Evolutionary conservation across 306 rosid species (phyloP).

Genomic region (Gastrolobium bilobum): DNA sequence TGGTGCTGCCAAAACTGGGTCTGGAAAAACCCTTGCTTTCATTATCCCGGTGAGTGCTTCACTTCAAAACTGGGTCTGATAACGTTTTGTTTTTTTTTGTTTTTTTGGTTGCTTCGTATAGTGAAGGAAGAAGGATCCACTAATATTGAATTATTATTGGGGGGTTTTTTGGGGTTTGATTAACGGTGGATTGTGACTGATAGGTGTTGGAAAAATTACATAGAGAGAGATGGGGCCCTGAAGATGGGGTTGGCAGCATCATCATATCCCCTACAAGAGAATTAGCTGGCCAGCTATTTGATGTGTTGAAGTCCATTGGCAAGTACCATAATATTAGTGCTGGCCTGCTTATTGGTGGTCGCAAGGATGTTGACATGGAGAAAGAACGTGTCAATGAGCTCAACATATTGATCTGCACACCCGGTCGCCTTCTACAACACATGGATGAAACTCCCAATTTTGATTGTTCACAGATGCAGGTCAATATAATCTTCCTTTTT

Average conservation of each 20-base stretch:
- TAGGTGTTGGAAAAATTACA: slow-evolving; percentile 89
- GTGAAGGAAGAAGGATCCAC: not conserved
- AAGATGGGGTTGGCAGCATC: slow-evolving; percentile 92
- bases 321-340: slow-evolving; percentile 86
- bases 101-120: slow-evolving; percentile 12
- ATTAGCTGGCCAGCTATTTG: slow-evolving; percentile 81
- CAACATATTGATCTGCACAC: slow-evolving; percentile 91
- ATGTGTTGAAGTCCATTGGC: slow-evolving; percentile 75
- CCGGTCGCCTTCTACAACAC: slow-evolving; percentile 94
- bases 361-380: slow-evolving; percentile 76
- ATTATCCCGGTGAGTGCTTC: slow-evolving; percentile 76
- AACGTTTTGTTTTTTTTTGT: not conserved
- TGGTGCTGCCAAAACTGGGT: slow-evolving; percentile 95
- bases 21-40: slow-evolving; percentile 95
- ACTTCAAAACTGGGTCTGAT: not conserved
- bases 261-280: slow-evolving; percentile 92
- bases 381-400: slow-evolving; percentile 76
- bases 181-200: slow-evolving; percentile 43
- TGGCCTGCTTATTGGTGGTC: slow-evolving; percentile 96
- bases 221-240: slow-evolving; percentile 82
- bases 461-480: slow-evolving; percentile 93
- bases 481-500: slow-evolving; percentile 43
- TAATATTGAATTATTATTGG: not conserved
- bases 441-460: slow-evolving; percentile 96
- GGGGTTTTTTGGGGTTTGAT: not conserved